Evolutionary conservation across 1,284 basidiomycete genomes (phyloP).

Genomic region (Irpex rosettiformis): DNA sequence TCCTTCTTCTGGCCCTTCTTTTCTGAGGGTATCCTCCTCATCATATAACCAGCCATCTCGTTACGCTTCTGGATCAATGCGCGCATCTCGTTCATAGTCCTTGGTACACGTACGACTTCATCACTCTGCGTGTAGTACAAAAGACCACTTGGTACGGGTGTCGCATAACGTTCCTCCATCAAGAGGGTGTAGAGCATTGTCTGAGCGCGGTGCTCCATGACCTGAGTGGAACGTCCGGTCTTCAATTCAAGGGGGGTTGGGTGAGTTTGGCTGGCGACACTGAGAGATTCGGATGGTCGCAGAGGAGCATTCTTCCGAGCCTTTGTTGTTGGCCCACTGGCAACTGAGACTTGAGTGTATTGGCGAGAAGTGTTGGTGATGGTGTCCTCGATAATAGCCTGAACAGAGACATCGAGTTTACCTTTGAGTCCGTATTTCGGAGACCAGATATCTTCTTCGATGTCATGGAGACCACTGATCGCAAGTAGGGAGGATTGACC

Average conservation of each 20-base stretch:
- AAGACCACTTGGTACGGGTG: conserved; percentile 69
- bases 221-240: conserved; percentile 76
- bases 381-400: conserved; percentile 56
- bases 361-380: conserved; percentile 15
- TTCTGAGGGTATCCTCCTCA: conserved; percentile 34
- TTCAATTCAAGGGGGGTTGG: conserved; percentile 94
- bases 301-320: conserved; percentile 5
- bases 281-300: background rate
- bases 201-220: conserved; percentile 94
- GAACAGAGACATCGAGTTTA: conserved; percentile 90
- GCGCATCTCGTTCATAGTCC: conserved; percentile 78
- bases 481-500: conserved; percentile 57
- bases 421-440: conserved; percentile 95
- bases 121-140: conserved; percentile 94
- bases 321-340: no score
- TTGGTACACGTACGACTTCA: conserved; percentile 80
- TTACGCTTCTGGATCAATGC: conserved; percentile 84
- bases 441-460: conserved; percentile 98
- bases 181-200: conserved; percentile 97
- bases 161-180: conserved; percentile 85
- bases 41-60: conserved; percentile 79
- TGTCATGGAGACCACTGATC: conserved; percentile 73
- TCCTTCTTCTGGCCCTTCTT: conserved; percentile 3
- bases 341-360: no score
- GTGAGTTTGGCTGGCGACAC: background rate